A percentile compares a stretch with the other conserved stretches of the same genome.
These are phyloP conservation scores for Aegilops sharonensis DNA, from an alignment of 176 grass and related monocot species.

Conservation along the genomic window DNA sequence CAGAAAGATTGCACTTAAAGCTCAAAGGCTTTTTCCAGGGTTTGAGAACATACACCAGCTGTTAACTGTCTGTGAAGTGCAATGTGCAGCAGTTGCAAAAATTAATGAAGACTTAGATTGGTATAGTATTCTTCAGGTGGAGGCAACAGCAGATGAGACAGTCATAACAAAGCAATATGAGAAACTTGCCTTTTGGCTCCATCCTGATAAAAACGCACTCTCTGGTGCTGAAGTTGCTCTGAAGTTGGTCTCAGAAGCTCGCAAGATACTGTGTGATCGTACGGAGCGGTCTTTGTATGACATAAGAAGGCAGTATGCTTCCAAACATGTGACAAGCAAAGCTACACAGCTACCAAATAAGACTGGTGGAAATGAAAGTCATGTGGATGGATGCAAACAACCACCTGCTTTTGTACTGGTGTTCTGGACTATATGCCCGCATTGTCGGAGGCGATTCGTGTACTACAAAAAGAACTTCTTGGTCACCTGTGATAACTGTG, in stretches of 20 bases:
- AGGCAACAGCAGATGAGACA: constrained; percentile 36
- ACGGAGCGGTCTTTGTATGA: constrained; percentile 51
- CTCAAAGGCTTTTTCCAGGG: constrained; percentile 61
- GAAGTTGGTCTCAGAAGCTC: constrained; percentile 70
- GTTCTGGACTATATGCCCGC: constrained; percentile 30
- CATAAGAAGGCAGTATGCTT: constrained; percentile 38
- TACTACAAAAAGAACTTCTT: constrained; percentile 32
- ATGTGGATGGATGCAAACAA: neutral
- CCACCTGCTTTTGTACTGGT: neutral
- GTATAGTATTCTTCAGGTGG: constrained; percentile 68
- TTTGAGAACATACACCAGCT: constrained; percentile 62
- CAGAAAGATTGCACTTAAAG: constrained; percentile 54
- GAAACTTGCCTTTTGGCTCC: constrained; percentile 59
- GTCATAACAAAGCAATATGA: constrained; percentile 60
- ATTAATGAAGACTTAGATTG: constrained; percentile 48
- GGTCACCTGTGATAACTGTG: constrained; percentile 10
- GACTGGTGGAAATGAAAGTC: constrained; percentile 20
- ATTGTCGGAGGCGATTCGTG: constrained; percentile 25
- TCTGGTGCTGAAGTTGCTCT: constrained; percentile 69
- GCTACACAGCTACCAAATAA: neutral
- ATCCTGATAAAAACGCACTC: constrained; percentile 70
- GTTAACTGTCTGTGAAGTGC: constrained; percentile 59
- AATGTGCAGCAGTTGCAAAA: constrained; percentile 46
- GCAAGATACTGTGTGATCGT: constrained; percentile 41
- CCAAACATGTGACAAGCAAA: neutral